phyloP scores from a whole-genome alignment of 768 basidiomycete species.

The Panaeolus papilionaceus region DNA sequence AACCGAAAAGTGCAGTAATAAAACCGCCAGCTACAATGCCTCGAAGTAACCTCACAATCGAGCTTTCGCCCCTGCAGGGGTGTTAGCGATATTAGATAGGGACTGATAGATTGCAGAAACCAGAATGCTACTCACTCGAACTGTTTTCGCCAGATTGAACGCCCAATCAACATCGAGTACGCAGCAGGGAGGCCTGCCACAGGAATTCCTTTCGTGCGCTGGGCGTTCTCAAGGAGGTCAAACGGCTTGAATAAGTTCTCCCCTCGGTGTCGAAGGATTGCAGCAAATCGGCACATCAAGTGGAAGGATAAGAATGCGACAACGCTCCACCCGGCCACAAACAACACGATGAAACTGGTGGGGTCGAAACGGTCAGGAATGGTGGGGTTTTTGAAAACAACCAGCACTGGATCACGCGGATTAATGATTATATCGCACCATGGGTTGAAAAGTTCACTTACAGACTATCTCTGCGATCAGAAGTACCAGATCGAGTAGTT shows the following conservation, averaged over 20 bases:
- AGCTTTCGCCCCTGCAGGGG: not conserved
- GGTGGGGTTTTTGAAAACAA: not conserved
- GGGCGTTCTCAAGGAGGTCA: not conserved
- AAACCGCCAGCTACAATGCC: not conserved
- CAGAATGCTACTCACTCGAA: not conserved
- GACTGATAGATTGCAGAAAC: not conserved
- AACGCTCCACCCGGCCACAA: not conserved
- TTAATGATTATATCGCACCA: not conserved
- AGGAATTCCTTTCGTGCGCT: not conserved
- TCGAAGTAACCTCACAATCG: not conserved
- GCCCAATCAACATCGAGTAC: not conserved
- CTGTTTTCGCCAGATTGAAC: not conserved
- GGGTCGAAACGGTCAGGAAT: not conserved
- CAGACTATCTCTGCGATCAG: not conserved
- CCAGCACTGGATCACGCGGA: not conserved
- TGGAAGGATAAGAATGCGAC: not conserved
- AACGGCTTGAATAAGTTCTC: not conserved
- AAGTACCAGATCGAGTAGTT: not conserved
- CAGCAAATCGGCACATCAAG: not conserved
- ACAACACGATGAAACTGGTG: not conserved
- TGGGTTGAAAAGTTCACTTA: not conserved
- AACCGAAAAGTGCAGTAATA: constrained; percentile 6
- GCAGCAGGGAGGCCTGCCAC: not conserved
- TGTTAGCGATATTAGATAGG: not conserved
- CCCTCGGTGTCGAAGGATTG: not conserved